These are phyloP conservation scores for Paramecium tetraurelia DNA, from an alignment of 73 alveolate genomes.

Conservation along the genomic window DNA sequence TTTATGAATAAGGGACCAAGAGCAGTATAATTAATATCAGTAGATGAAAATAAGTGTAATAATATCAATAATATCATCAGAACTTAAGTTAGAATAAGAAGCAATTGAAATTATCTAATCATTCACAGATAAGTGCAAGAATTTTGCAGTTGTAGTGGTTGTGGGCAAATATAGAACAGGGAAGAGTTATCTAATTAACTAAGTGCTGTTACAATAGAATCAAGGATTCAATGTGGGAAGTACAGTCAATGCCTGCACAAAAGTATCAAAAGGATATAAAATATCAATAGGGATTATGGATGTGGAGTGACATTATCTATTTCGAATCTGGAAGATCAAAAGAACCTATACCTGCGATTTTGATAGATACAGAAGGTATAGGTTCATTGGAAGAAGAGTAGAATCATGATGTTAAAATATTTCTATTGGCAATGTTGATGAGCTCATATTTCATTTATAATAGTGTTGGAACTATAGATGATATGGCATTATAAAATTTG, in stretches of 20 bases:
- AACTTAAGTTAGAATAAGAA: conserved; percentile 5
- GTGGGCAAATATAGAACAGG: conserved; percentile 83
- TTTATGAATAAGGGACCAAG: neutral
- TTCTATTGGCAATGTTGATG: conserved; percentile 82
- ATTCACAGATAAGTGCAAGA: neutral
- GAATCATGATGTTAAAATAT: conserved; percentile 84
- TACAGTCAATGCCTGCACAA: conserved; percentile 90
- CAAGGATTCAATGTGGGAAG: conserved; percentile 85
- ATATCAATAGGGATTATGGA: conserved; percentile 74
- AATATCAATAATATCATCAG: neutral
- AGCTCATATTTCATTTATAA: conserved; percentile 83
- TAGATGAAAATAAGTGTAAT: conserved; percentile 34
- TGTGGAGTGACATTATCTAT: conserved; percentile 64
- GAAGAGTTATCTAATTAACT: conserved; percentile 70
- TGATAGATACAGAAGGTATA: conserved; percentile 96
- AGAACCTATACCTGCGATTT: conserved; percentile 18
- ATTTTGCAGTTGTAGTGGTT: conserved; percentile 65
- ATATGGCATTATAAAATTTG: conserved; percentile 79
- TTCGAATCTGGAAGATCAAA: conserved; percentile 17
- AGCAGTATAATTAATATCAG: conserved; percentile 35
- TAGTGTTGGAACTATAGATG: conserved; percentile 91
- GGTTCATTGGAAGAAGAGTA: conserved; percentile 91
- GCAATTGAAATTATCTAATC: conserved; percentile 26
- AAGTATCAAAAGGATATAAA: conserved; percentile 1
- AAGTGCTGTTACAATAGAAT: conserved; percentile 25